Percentiles rank a stretch among this genome's conserved stretches.
These are phyloP conservation scores for Alternaria gaisen DNA, from an alignment of 2,329 filamentous ascomycete species.

Conservation along the genomic window DNA sequence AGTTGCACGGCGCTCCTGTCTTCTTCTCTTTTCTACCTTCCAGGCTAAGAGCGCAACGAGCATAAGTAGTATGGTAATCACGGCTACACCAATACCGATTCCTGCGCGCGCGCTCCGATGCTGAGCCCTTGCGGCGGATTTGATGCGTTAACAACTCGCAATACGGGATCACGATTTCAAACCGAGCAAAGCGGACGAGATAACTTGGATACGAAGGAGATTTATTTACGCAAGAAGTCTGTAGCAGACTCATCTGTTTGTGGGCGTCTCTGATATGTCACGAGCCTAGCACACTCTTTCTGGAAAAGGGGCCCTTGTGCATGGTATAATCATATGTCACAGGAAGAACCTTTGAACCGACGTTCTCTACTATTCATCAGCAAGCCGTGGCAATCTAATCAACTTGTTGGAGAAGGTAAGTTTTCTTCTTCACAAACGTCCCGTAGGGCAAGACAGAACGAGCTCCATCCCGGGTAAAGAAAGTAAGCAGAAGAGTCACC, in stretches of 20 bases:
- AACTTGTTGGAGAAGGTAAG: not conserved
- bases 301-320: not conserved
- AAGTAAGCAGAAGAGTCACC: not conserved
- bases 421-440: not conserved
- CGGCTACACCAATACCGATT: not conserved
- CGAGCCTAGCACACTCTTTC: not conserved
- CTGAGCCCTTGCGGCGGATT: not conserved
- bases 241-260: not conserved
- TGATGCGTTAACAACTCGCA: not conserved
- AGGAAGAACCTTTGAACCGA: not conserved
- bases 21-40: not conserved
- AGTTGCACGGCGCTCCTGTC: not conserved
- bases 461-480: not conserved
- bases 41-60: not conserved
- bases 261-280: not conserved
- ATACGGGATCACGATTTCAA: not conserved
- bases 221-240: not conserved
- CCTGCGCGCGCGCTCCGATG: slow-evolving; percentile 2
- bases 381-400: not conserved
- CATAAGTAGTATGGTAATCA: not conserved
- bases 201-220: not conserved
- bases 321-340: not conserved
- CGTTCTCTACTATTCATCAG: not conserved
- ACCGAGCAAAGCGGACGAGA: too few species aligned
- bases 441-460: not conserved